Percentiles rank a stretch among this genome's conserved stretches.
Evolutionary conservation across 768 basidiomycete species (phyloP).

Genomic region (Auriscalpium orientale): DNA sequence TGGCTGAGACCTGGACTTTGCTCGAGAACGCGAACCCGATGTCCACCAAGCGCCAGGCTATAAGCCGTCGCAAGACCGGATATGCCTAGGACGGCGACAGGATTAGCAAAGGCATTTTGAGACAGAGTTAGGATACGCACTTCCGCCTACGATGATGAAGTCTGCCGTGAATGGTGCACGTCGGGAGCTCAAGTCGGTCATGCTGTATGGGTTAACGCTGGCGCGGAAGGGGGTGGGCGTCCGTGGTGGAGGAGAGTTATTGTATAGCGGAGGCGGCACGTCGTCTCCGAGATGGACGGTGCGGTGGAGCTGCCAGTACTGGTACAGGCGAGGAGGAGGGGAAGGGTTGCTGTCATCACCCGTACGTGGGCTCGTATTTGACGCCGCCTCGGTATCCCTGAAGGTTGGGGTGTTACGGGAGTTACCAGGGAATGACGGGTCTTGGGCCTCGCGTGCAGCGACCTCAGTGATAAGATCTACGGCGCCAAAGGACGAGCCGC

Average conservation of each 20-base stretch:
- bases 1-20: neutral
- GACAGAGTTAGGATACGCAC: constrained; percentile 2
- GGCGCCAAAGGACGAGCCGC: neutral
- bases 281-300: neutral
- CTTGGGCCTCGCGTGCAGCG: neutral
- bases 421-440: neutral
- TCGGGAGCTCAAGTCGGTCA: neutral
- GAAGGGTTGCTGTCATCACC: neutral
- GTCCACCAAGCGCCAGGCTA: constrained; percentile 10
- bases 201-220: neutral
- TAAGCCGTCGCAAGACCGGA: constrained; percentile 14
- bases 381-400: neutral
- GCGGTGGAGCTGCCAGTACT: neutral
- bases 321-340: neutral
- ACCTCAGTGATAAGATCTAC: neutral
- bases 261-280: neutral
- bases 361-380: neutral
- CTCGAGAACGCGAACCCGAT: constrained; percentile 13
- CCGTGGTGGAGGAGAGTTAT: neutral
- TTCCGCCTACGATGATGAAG: constrained; percentile 13
- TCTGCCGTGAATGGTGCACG: constrained; percentile 7
- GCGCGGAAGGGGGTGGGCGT: neutral
- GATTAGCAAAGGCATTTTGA: neutral
- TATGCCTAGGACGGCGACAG: constrained; percentile 3
- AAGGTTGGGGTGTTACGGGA: neutral